Base-by-base conservation (phyloP, 2,329 filamentous ascomycete species). In the Fusarium falciforme region DNA sequence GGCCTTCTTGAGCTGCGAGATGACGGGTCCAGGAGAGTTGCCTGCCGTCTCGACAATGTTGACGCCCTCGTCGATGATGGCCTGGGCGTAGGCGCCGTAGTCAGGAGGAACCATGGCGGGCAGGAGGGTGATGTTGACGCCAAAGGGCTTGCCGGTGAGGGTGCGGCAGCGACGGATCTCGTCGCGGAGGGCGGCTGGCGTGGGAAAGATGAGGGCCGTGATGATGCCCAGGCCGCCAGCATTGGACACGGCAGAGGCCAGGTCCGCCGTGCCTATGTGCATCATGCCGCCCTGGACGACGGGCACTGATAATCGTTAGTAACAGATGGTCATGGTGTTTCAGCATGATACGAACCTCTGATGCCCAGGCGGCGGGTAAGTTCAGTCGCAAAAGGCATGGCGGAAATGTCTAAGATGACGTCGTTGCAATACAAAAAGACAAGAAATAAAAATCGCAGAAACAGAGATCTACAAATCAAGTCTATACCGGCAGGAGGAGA, bases 51-150 rank as follows among this genome's bases (percentile, higher is more conserved):
- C 96, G 77, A 98, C 96, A 71, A 98, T 92, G 74, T 89, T 90
- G 84, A 98, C 88, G 66, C 95, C 95, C 86, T 98, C 95, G 80
- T 98, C 95, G 80, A 99, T 95, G 80, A 97, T 92, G 63, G 95
- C 94, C 84, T 94, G 93, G 31, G 96, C 94, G 85, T 97, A 99
- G 70, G 94, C 96, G 71, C 86, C 90, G 83, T 99, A 99, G 88
- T 98, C 93, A 6, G 96, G 96, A 8, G 96, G 94, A 11, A 94
- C 92, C 78, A 98, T 89, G 65, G 95, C 90, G 31, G 96, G 96
- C 54, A 98, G 92, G 71, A 98, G 92, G 10, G 96, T 99, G 77
- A 98, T 90, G 86, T 99, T 99, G 78, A 98, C 96, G 79, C 89
- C 96, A 83, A 99, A 98, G 20, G 94, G 94, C 74, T 91, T 89